Conservation (phyloP, 805 yeast genomes). For the Metschnikowia rubicola region DNA sequence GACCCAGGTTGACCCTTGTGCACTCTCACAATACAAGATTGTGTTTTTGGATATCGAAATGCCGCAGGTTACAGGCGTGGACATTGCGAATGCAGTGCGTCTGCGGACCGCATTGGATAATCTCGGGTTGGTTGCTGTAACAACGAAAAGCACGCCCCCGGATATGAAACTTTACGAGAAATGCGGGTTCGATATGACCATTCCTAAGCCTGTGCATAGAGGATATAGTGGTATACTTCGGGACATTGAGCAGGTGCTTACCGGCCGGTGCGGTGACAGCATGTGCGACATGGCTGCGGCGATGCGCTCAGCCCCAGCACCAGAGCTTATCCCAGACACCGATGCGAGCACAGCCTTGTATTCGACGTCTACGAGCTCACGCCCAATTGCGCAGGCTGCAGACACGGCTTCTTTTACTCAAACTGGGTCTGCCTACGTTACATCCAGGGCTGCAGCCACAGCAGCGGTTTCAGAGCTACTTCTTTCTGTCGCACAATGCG, state of each 20-base stretch:
- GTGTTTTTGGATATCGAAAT: conserved; percentile 44
- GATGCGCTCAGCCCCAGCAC: neutral
- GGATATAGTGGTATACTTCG: conserved; percentile 18
- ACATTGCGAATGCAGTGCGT: conserved; percentile 26
- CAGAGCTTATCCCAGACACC: neutral
- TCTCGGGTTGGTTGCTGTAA: conserved; percentile 39
- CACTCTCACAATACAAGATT: conserved; percentile 15
- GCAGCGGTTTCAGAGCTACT: conserved; percentile 7
- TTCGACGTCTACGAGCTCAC: neutral
- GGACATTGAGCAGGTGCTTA: conserved; percentile 18
- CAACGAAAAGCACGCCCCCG: conserved; percentile 28
- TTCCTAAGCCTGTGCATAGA: conserved; percentile 36
- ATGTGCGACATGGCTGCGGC: neutral
- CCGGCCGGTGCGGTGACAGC: neutral
- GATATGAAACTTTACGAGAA: conserved; percentile 30
- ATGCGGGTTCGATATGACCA: conserved; percentile 40
- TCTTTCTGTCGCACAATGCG: conserved; percentile 1
- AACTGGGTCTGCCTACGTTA: neutral
- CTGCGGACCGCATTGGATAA: conserved; percentile 12
- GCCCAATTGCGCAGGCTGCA: neutral
- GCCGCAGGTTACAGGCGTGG: conserved; percentile 41
- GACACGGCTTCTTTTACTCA: neutral
- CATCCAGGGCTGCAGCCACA: neutral
- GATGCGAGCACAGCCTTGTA: neutral
- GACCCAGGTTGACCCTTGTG: conserved; percentile 26